Evolutionary conservation across 495 filamentous ascomycete genomes (phyloP).

Genomic region (Penicillium coffeae): DNA sequence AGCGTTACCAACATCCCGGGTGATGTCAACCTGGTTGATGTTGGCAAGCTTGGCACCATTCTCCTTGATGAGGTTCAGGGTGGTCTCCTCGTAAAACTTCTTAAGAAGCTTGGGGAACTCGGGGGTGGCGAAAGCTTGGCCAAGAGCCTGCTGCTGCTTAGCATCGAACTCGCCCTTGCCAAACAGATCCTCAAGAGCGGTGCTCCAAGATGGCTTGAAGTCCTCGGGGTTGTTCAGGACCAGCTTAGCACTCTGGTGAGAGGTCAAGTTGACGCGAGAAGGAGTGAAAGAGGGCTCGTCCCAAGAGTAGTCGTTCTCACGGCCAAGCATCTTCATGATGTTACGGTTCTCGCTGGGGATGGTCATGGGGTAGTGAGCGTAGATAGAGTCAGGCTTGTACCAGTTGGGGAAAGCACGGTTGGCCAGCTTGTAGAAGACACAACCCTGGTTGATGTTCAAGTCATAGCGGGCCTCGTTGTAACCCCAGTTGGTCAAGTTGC

Average conservation of each 20-base stretch:
- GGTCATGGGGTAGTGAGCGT: constrained; percentile 86
- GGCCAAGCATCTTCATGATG: constrained; percentile 69
- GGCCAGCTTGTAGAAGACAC: constrained; percentile 82
- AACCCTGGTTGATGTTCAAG: constrained; percentile 71
- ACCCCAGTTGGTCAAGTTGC: constrained; percentile 76
- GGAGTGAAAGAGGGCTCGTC: constrained; percentile 55
- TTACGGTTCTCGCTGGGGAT: constrained; percentile 68
- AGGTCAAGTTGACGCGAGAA: constrained; percentile 51
- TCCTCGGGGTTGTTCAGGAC: constrained; percentile 58
- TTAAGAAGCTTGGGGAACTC: constrained; percentile 50
- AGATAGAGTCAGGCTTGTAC: constrained; percentile 76
- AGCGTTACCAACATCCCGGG: constrained; percentile 72
- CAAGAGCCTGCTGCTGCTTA: constrained; percentile 45
- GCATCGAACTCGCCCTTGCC: constrained; percentile 47
- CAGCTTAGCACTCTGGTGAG: constrained; percentile 58
- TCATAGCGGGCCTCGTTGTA: constrained; percentile 72
- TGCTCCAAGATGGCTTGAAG: constrained; percentile 64
- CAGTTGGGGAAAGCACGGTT: constrained; percentile 74
- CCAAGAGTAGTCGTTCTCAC: constrained; percentile 68
- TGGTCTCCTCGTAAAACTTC: constrained; percentile 58
- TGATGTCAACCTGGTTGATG: constrained; percentile 68
- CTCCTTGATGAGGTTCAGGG: constrained; percentile 58
- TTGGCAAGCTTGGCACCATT: constrained; percentile 58
- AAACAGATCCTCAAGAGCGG: constrained; percentile 50
- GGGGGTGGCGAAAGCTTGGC: constrained; percentile 41